Conservation (phyloP, 371 early-diverging fungal species). For the Saksenaea vasiformis region DNA sequence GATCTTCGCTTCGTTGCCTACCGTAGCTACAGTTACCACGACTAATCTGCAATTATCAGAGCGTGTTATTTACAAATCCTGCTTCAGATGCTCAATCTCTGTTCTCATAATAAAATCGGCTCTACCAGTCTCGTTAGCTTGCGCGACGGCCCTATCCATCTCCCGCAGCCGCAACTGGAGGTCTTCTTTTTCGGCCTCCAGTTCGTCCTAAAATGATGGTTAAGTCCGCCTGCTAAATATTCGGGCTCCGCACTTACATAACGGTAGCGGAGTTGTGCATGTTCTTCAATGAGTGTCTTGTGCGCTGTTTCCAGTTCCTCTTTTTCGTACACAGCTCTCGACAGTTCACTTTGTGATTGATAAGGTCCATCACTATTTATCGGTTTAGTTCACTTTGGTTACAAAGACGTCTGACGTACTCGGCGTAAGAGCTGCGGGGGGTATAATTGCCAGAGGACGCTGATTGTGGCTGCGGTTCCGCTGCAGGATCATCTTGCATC, state of each 20-base stretch:
- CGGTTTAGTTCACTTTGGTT: not conserved
- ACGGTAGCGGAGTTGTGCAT: slow-evolving; percentile 55
- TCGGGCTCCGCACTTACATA: slow-evolving; percentile 52
- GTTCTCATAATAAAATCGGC: slow-evolving; percentile 83
- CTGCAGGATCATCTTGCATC: slow-evolving; percentile 13
- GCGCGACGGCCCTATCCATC: slow-evolving; percentile 67
- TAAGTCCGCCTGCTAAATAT: not conserved
- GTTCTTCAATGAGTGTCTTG: slow-evolving; percentile 56
- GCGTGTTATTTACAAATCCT: slow-evolving; percentile 69
- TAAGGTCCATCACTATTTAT: slow-evolving; percentile 21
- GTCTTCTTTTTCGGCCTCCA: slow-evolving; percentile 65
- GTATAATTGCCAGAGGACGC: slow-evolving; percentile 21
- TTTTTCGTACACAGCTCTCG: slow-evolving; percentile 45
- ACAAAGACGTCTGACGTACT: slow-evolving; percentile 5
- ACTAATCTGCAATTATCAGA: not conserved
- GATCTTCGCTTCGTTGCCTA: slow-evolving; percentile 77
- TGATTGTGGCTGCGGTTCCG: slow-evolving; percentile 11
- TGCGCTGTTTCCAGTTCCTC: slow-evolving; percentile 63
- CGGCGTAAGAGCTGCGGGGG: slow-evolving; percentile 28
- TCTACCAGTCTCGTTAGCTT: slow-evolving; percentile 77
- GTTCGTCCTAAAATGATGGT: slow-evolving; percentile 58
- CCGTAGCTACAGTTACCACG: not conserved
- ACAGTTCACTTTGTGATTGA: slow-evolving; percentile 25
- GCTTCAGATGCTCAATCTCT: slow-evolving; percentile 86
- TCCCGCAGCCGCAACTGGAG: slow-evolving; percentile 67